Percentiles rank a stretch among this genome's conserved stretches.
phyloP scores from a whole-genome alignment of 306 rosid species.

The Albizia julibrissin region DNA sequence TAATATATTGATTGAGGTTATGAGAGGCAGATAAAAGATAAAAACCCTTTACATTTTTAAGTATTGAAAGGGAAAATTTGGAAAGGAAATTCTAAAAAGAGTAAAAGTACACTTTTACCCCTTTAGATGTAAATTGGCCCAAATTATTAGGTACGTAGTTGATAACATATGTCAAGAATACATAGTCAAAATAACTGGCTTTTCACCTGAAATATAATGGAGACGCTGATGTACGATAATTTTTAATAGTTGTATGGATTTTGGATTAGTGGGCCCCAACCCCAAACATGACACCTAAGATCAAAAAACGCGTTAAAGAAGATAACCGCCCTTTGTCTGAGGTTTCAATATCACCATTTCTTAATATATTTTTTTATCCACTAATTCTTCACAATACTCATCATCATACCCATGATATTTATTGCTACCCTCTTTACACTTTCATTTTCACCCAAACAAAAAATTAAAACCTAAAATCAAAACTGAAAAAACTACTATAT shows the following conservation, averaged over 20 bases:
- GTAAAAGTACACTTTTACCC: no score
- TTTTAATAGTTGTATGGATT: conserved; percentile 23
- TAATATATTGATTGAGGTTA: no score
- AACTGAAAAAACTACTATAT: background rate
- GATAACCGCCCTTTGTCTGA: background rate
- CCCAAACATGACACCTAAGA: conserved; percentile 45
- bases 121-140: no score
- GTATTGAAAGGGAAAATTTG: no score
- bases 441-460: conserved; percentile 12
- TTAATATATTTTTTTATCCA: conserved; percentile 29
- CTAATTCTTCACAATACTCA: conserved; percentile 20
- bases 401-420: conserved; percentile 9
- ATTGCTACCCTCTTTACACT: background rate
- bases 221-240: conserved; percentile 28
- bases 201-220: background rate
- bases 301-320: conserved; percentile 68
- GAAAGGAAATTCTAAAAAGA: no score
- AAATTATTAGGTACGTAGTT: no score
- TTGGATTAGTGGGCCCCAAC: conserved; percentile 32
- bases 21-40: no score
- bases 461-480: background rate
- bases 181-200: background rate
- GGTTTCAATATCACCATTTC: background rate
- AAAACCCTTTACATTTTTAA: no score
- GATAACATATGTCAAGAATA: background rate